phyloP scores from a whole-genome alignment of 768 basidiomycete genomes.

The Boletus coccyginus region DNA sequence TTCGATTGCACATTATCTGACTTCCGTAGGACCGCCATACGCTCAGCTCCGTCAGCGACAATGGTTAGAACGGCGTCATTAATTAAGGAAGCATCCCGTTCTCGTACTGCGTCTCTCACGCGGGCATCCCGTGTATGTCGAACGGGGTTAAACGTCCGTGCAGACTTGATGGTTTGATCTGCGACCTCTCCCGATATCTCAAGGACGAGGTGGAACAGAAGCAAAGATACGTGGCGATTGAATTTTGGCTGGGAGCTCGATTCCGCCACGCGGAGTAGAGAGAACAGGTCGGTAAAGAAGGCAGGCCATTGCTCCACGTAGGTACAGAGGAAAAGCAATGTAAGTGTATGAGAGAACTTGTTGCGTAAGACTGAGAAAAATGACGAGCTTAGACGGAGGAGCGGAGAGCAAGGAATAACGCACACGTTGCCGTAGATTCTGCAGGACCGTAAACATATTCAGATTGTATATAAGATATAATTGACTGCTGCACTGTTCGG shows the following conservation, averaged over 20 bases:
- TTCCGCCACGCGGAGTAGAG: slow-evolving; percentile 63
- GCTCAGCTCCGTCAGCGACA: slow-evolving; percentile 66
- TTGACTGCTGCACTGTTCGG: slow-evolving; percentile 67
- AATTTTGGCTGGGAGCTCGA: slow-evolving; percentile 56
- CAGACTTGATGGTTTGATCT: slow-evolving; percentile 90
- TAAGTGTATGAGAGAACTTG: slow-evolving; percentile 90
- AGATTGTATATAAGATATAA: slow-evolving; percentile 79
- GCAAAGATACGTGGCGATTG: slow-evolving; percentile 81
- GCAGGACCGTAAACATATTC: slow-evolving; percentile 87
- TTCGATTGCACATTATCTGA: slow-evolving; percentile 40
- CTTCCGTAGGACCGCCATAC: slow-evolving; percentile 53
- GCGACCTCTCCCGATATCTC: slow-evolving; percentile 98
- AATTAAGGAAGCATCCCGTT: slow-evolving; percentile 81
- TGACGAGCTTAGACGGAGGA: slow-evolving; percentile 3
- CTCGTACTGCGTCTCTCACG: slow-evolving; percentile 87
- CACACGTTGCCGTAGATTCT: slow-evolving; percentile 79
- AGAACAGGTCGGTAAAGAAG: slow-evolving; percentile 78
- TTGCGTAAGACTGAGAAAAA: slow-evolving; percentile 74
- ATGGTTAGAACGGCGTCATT: slow-evolving; percentile 87
- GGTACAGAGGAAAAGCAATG: slow-evolving; percentile 83
- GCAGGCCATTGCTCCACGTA: slow-evolving; percentile 85
- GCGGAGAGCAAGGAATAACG: slow-evolving; percentile 34
- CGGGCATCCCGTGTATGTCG: slow-evolving; percentile 80
- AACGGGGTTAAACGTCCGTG: slow-evolving; percentile 64
- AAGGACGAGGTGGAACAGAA: slow-evolving; percentile 88